Conservation (phyloP, 306 rosid species). For the Pyrus bretschneideri region DNA sequence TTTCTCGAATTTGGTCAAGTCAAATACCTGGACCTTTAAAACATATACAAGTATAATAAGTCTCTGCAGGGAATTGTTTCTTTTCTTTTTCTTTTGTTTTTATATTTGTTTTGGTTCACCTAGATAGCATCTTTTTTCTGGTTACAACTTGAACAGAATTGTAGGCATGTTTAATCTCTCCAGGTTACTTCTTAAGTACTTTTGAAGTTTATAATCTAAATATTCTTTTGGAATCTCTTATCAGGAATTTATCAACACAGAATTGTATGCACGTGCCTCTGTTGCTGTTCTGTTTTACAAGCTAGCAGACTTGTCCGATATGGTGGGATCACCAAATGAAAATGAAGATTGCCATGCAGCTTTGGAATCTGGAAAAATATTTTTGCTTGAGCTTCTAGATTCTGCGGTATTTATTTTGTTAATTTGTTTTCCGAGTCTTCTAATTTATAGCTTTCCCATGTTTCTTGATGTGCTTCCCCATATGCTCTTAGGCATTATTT, state of each 20-base stretch:
- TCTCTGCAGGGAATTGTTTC: too few species aligned
- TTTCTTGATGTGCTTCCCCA: background rate
- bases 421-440: background rate
- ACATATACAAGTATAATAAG: background rate
- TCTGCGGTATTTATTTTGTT: conserved; percentile 50
- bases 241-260: conserved; percentile 91
- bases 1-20: background rate
- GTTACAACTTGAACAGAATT: background rate
- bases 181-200: conserved; percentile 5
- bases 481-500: background rate
- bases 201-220: conserved; percentile 7
- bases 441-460: background rate
- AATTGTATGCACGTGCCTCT: conserved; percentile 91
- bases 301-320: conserved; percentile 56
- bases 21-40: background rate
- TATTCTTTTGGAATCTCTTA: conserved; percentile 22
- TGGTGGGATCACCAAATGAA: conserved; percentile 41
- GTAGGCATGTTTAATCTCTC: background rate
- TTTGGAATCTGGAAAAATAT: conserved; percentile 64
- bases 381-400: conserved; percentile 85
- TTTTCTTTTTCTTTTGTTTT: too few species aligned
- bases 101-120: too few species aligned
- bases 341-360: conserved; percentile 41
- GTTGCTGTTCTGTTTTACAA: conserved; percentile 86
- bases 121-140: background rate